Evolutionary conservation across 768 basidiomycete genomes (phyloP), one percentile per base, ranked within the genome.

Genomic region (Rhizopogon vesiculosus): DNA sequence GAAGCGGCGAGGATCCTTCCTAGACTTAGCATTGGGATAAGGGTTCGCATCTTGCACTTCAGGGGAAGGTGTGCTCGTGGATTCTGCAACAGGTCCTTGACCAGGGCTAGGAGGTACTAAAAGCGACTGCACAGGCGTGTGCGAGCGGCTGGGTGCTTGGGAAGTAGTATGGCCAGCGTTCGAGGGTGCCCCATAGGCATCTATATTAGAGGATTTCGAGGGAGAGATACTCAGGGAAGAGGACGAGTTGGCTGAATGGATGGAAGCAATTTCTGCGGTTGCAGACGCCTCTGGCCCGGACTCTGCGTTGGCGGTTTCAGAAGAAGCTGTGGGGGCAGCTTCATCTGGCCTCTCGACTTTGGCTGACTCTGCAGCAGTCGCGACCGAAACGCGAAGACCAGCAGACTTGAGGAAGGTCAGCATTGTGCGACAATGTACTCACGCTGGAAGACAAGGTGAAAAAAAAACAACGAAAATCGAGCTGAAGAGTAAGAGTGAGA

Each of bases 1-100:
- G 57, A 84, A 76, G 42, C 79, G 79, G 51, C 74, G 72, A 33
- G 62, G 54, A 38, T 68, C 71, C 59, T 62, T 71, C 43, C 45
- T 56, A 22, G 60, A 33, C 31, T 56, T 38, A 19, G 42, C 40
- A 10, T 42, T 42, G n/a, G 55, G 35, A 7, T 42, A 35, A 25
- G 58, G 42, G 54, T 45, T 57, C 35, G 45, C 15, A 28, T 1
- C 33, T 1, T 48, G 57, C 4, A 25, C 51, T 8, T 25, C 61
- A 54, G 3, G 67, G 64, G 2, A 61, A 56, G 28, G 54, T 59
- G n/a, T 57, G 54, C 59, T 51, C 0, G 61, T 61, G 15, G 54
- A 45, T 12, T 31, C 46, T 19, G 40, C 19, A 1, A 54, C 3
- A 19, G 55, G 45, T 10, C 22, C 54, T 38, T 56, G 60, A 0